Conservation (phyloP, 169 alveolate genomes). For the Plasmodium ovale region DNA sequence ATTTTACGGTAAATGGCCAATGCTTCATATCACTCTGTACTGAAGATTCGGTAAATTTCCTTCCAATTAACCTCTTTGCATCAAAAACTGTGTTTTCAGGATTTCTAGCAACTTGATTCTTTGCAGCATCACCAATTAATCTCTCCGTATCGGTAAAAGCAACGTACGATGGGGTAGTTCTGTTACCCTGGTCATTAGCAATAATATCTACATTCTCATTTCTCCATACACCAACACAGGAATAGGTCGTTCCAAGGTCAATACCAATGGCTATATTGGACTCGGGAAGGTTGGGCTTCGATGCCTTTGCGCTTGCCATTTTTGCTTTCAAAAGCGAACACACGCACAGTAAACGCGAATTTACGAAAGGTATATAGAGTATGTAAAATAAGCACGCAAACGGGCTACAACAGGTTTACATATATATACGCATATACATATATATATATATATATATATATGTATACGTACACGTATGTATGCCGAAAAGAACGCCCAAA, state of each 20-base stretch:
- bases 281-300: slow-evolving; percentile 73
- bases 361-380: too few species aligned
- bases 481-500: neutral
- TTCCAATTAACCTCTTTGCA: slow-evolving; percentile 97
- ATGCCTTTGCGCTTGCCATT: slow-evolving; percentile 70
- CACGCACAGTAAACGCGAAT: neutral
- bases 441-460: slow-evolving; percentile 8
- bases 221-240: slow-evolving; percentile 97
- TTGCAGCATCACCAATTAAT: slow-evolving; percentile 98
- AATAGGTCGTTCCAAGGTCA: slow-evolving; percentile 97
- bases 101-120: slow-evolving; percentile 96
- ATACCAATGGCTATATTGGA: slow-evolving; percentile 91
- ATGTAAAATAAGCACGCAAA: neutral
- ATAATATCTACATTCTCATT: slow-evolving; percentile 97
- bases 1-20: slow-evolving; percentile 95
- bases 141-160: slow-evolving; percentile 98
- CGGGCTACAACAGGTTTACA: neutral
- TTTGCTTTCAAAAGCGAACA: neutral
- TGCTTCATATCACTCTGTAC: slow-evolving; percentile 95
- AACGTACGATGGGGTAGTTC: slow-evolving; percentile 99
- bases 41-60: slow-evolving; percentile 93
- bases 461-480: neutral
- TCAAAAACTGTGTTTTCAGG: slow-evolving; percentile 97
- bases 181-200: slow-evolving; percentile 98
- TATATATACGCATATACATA: too few species aligned